Conservation (phyloP, 768 basidiomycete genomes). For the Megacollybia marginata region DNA sequence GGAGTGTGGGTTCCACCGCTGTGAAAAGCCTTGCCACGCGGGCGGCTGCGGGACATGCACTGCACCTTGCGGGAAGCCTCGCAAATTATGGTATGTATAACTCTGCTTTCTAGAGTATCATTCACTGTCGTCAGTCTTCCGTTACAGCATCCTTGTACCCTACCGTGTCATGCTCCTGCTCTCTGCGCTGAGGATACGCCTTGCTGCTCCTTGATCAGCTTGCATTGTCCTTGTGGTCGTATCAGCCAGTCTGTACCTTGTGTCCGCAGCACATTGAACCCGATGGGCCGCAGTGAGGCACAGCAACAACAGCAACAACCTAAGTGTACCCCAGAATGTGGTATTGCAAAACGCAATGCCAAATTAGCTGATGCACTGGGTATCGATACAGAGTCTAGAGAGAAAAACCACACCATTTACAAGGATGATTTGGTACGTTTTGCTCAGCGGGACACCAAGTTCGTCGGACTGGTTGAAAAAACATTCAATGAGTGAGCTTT, state of each 20-base stretch:
- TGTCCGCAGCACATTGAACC: conserved; percentile 45
- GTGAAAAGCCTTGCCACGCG: conserved; percentile 75
- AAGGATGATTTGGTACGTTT: conserved; percentile 54
- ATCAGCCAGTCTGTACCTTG: conserved; percentile 70
- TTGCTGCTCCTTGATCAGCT: conserved; percentile 58
- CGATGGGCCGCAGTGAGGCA: conserved; percentile 29
- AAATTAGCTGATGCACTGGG: conserved; percentile 88
- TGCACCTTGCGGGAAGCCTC: conserved; percentile 76
- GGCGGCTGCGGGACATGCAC: conserved; percentile 76
- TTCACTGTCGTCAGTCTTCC: conserved; percentile 41
- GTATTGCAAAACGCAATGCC: conserved; percentile 79
- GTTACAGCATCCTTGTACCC: conserved; percentile 65
- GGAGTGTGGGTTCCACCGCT: conserved; percentile 84
- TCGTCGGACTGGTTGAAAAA: conserved; percentile 69
- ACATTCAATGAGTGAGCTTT: conserved; percentile 70
- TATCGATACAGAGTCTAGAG: conserved; percentile 52
- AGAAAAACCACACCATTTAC: conserved; percentile 34
- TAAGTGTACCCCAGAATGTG: conserved; percentile 82
- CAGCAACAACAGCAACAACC: conserved; percentile 29
- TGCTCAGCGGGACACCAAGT: conserved; percentile 55
- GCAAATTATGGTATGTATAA: conserved; percentile 62
- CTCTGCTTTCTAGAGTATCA: neutral
- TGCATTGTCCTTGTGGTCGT: conserved; percentile 80
- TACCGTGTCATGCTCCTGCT: conserved; percentile 83
- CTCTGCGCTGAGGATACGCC: conserved; percentile 75